phyloP scores from a whole-genome alignment of 164 flowering plant species.

The Berberis thunbergii region DNA sequence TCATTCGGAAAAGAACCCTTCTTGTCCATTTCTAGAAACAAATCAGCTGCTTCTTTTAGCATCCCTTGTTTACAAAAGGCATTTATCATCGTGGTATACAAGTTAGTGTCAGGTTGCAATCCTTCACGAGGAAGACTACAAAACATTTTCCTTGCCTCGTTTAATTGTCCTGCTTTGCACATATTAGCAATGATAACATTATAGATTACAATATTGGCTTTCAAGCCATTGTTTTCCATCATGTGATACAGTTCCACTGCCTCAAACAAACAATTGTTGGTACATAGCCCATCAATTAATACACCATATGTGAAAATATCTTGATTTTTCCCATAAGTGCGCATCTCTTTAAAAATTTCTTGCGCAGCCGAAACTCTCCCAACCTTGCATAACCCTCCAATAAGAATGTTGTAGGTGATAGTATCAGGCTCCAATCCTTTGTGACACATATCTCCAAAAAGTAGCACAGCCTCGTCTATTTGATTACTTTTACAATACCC shows the following conservation, averaged over 20 bases:
- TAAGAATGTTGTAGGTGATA: conserved; percentile 3
- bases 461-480: conserved; percentile 4
- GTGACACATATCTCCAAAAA: conserved; percentile 2
- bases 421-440: conserved; percentile 4
- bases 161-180: neutral
- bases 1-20: conserved; percentile 14
- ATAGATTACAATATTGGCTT: neutral
- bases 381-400: conserved; percentile 1
- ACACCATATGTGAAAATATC: conserved; percentile 5
- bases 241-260: neutral
- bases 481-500: neutral
- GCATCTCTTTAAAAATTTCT: conserved; percentile 10
- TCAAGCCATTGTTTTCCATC: conserved; percentile 1
- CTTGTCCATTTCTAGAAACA: conserved; percentile 17
- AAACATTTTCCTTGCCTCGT: neutral
- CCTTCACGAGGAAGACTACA: neutral
- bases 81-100: conserved; percentile 15
- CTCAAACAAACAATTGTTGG: neutral
- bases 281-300: neutral
- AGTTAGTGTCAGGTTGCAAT: neutral
- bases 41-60: conserved; percentile 8
- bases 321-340: neutral
- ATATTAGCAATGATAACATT: neutral
- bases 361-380: neutral
- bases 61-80: conserved; percentile 14